These are phyloP conservation scores for Candida piceae DNA, from an alignment of 805 yeast genomes.

Conservation along the genomic window DNA sequence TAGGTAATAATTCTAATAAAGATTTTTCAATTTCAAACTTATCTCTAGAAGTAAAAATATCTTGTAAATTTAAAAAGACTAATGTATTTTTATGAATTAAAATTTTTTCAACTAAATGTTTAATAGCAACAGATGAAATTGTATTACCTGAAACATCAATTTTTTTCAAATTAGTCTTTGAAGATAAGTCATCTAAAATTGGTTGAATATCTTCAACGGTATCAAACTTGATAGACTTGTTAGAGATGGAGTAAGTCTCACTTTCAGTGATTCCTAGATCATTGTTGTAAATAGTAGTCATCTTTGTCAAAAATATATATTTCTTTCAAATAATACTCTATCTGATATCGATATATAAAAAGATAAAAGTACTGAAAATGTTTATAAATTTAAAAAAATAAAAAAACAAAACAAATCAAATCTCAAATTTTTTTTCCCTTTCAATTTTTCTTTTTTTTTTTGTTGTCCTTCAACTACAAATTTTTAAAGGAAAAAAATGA, in stretches of 20 bases:
- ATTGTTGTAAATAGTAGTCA: constrained; percentile 32
- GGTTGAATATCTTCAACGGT: constrained; percentile 66
- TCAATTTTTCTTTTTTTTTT: too few species aligned
- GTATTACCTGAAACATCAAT: constrained; percentile 91
- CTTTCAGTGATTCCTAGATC: constrained; percentile 38
- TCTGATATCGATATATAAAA: too few species aligned
- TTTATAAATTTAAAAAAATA: too few species aligned
- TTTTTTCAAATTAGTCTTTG: constrained; percentile 37
- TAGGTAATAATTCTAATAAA: constrained; percentile 65
- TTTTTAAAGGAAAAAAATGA: too few species aligned
- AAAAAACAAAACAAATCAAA: too few species aligned
- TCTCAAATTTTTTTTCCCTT: too few species aligned
- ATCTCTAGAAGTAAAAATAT: constrained; percentile 89
- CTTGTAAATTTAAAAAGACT: constrained; percentile 78
- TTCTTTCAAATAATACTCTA: too few species aligned
- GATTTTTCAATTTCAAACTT: constrained; percentile 92
- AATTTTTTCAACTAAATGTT: constrained; percentile 56
- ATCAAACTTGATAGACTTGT: constrained; percentile 74
- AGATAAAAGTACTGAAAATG: too few species aligned
- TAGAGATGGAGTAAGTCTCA: constrained; percentile 58
- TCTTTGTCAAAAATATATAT: too few species aligned
- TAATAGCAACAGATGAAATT: constrained; percentile 85
- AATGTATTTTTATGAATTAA: constrained; percentile 38
- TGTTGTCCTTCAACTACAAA: too few species aligned
- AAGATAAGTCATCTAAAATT: constrained; percentile 52